Base-by-base conservation (phyloP, 2,329 filamentous ascomycete genomes). In the Cryphonectria carpinicola region DNA sequence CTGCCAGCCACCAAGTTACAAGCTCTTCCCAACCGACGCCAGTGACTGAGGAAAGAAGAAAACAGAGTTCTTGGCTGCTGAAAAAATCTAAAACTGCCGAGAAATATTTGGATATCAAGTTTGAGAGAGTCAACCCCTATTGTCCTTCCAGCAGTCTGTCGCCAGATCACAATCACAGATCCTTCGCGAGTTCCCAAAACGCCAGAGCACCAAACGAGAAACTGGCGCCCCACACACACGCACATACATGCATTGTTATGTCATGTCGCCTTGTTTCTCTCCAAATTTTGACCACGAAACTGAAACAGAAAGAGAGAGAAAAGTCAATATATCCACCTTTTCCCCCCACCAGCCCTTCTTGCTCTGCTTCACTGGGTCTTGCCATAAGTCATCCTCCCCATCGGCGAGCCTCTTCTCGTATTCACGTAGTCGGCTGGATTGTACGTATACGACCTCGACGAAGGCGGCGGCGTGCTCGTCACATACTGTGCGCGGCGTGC, bases 391-490 rank as follows among this genome's bases (percentile, higher is more conserved):
- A 41, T 43, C 32, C 60, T 46, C 22, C 60, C 49, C 61, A 66
- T 14, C 46, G 68, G 69, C 2, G 60, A 41, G 3, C 61, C 52
- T 17, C 43, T 43, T 6, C 67, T 41, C 43, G 75, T 46, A 39
- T 73, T 74, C 7, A 76, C 79, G 54, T 82, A 84, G 67, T 83
- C 81, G 1, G 78, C 78, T 4, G 82, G 81, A 32, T 84, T 84
- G 68, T 84, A 84, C 7, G 70, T 69, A 25, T 80, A 80, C 1
- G 73, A 65, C 25, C 72, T 75, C 28, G 74, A 71, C 14, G 72
- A 71, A 3, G 73, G 71, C 22, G 74, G 74, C 37, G 74, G 22
- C 73, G 71, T 56, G 73, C 68, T 28, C 8, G 46, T 66, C 46
- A 46, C 28, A 28, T 52, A 49, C 43, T 49, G 58, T 7, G 66